Evolutionary conservation across 805 yeast species (phyloP).

Genomic region (Yarrowia yakushimensis): DNA sequence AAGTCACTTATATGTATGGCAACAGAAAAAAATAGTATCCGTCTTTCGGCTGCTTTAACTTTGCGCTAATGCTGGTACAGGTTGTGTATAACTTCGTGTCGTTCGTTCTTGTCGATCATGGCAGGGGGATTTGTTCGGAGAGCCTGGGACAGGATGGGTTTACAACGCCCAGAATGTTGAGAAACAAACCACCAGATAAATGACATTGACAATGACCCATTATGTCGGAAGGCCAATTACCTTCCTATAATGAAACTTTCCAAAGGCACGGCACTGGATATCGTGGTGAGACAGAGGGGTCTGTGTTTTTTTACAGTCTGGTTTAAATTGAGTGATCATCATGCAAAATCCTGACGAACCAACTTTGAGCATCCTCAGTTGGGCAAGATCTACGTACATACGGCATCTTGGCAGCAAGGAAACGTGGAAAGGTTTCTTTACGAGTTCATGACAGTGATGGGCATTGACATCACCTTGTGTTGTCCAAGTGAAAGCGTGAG

Average conservation of each 20-base stretch:
- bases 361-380: neutral
- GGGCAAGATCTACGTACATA: neutral
- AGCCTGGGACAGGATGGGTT: no score
- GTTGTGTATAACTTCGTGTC: neutral
- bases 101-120: neutral
- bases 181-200: no score
- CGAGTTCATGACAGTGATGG: neutral
- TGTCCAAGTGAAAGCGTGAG: no score
- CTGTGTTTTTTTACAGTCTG: no score
- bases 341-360: neutral
- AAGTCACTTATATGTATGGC: constrained; percentile 6
- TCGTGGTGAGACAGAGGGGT: no score
- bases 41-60: neutral
- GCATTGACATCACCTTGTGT: no score
- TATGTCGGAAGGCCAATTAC: no score
- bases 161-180: no score
- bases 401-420: constrained; percentile 6
- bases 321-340: neutral
- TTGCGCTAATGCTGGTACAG: constrained; percentile 6
- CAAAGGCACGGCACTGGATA: neutral
- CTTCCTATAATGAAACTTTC: no score
- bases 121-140: neutral
- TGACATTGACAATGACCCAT: no score
- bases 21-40: neutral
- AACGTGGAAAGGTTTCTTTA: neutral